Evolutionary conservation across 164 flowering plant species (phyloP).

Genomic region (Macadamia tetraphylla): DNA sequence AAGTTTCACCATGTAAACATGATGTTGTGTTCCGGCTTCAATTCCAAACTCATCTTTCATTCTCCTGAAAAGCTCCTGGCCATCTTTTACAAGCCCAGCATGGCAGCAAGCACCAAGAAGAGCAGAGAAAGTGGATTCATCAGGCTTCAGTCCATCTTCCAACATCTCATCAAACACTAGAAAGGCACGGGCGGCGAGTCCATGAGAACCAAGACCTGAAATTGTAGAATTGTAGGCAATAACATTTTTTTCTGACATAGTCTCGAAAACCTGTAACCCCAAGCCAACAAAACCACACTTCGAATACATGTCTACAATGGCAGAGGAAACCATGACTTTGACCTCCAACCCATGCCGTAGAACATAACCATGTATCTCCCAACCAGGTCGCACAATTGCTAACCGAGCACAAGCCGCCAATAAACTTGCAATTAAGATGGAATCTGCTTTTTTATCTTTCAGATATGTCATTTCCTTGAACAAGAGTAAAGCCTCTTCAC

Average conservation of each 20-base stretch:
- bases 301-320: constrained; percentile 66
- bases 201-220: constrained; percentile 61
- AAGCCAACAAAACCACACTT: constrained; percentile 55
- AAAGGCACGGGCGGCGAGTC: constrained; percentile 46
- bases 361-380: constrained; percentile 61
- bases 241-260: constrained; percentile 11
- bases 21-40: constrained; percentile 48
- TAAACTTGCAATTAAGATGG: constrained; percentile 43
- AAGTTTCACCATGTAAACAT: too few species aligned
- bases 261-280: constrained; percentile 41
- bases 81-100: constrained; percentile 53
- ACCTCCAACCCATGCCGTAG: constrained; percentile 43
- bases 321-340: constrained; percentile 48
- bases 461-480: constrained; percentile 34
- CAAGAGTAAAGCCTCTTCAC: constrained; percentile 29
- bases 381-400: constrained; percentile 42
- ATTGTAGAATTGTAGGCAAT: constrained; percentile 59
- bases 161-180: constrained; percentile 43
- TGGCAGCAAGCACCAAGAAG: constrained; percentile 71
- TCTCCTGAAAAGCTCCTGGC: constrained; percentile 37
- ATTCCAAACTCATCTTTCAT: constrained; percentile 57
- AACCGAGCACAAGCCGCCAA: constrained; percentile 51
- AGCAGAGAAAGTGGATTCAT: constrained; percentile 63
- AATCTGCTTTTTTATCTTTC: constrained; percentile 40
- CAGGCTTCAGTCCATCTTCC: constrained; percentile 46